phyloP scores from a whole-genome alignment of 129 eudicot genomes.

The Flaveria bidentis region DNA sequence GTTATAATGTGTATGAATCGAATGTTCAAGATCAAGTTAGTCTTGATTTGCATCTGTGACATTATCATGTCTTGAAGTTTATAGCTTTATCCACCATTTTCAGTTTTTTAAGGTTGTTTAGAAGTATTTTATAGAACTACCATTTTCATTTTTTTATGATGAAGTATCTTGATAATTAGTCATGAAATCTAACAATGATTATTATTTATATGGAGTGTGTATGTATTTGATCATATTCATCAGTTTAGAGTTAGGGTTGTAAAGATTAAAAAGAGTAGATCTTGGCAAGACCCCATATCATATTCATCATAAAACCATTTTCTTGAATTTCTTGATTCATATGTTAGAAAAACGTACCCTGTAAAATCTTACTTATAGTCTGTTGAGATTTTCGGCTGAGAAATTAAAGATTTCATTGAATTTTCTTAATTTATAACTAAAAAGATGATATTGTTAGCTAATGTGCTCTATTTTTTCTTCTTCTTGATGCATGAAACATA shows the following conservation, averaged over 20 bases:
- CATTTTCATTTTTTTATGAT: slow-evolving; percentile 24
- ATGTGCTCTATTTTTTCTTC: not conserved
- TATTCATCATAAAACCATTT: not conserved
- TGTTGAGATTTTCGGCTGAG: not conserved
- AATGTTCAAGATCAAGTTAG: slow-evolving; percentile 75
- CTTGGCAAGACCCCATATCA: not conserved
- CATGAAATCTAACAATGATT: slow-evolving; percentile 32
- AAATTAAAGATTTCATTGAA: not conserved
- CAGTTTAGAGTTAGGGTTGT: not conserved
- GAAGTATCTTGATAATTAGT: slow-evolving; percentile 20
- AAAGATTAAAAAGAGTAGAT: not conserved
- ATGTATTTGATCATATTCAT: not conserved
- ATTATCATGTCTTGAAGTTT: slow-evolving; percentile 1
- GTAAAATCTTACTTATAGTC: no score
- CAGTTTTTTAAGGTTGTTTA: slow-evolving; percentile 16
- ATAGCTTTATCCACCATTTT: slow-evolving; percentile 22
- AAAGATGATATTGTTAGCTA: not conserved
- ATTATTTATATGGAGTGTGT: not conserved
- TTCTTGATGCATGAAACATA: not conserved
- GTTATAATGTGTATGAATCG: slow-evolving; percentile 48
- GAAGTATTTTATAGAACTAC: slow-evolving; percentile 24
- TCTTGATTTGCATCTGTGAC: slow-evolving; percentile 88
- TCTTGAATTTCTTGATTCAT: not conserved
- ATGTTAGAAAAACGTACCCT: no score
- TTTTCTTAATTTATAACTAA: not conserved